These are phyloP conservation scores for Cladosporium austrohemisphaericum DNA, from an alignment of 2,329 filamentous ascomycete species.

Conservation along the genomic window DNA sequence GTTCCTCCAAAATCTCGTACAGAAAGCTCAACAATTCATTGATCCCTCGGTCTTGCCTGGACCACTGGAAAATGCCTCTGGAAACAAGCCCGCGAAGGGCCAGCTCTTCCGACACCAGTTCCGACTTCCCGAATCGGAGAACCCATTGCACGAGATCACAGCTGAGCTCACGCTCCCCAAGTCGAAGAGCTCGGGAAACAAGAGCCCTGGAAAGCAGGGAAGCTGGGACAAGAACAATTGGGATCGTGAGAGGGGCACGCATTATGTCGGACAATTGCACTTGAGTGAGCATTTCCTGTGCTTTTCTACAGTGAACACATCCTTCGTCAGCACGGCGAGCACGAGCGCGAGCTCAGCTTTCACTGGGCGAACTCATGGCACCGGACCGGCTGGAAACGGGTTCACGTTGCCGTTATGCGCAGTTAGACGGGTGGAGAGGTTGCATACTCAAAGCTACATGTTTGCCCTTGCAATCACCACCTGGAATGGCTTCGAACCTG, in stretches of 20 bases:
- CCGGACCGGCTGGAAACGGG: conserved; percentile 88
- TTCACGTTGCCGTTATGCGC: conserved; percentile 92
- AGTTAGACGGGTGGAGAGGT: conserved; percentile 83
- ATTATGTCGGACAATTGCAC: conserved; percentile 89
- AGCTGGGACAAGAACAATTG: conserved; percentile 63
- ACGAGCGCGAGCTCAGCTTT: conserved; percentile 76
- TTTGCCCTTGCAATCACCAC: conserved; percentile 94
- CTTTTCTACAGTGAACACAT: conserved; percentile 90
- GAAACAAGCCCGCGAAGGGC: conserved; percentile 85
- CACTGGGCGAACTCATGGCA: conserved; percentile 88
- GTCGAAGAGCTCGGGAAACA: conserved; percentile 50
- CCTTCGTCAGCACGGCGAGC: conserved; percentile 77
- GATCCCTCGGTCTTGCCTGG: conserved; percentile 71
- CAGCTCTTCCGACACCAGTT: conserved; percentile 95
- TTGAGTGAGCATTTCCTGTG: conserved; percentile 92
- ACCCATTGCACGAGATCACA: conserved; percentile 91
- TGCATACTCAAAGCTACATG: conserved; percentile 87
- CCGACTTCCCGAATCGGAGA: conserved; percentile 86
- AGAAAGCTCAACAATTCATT: conserved; percentile 93
- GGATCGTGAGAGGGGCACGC: conserved; percentile 55
- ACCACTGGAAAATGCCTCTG: conserved; percentile 58
- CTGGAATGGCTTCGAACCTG: conserved; percentile 45
- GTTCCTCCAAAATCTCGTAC: conserved; percentile 77
- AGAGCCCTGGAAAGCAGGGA: conserved; percentile 31
- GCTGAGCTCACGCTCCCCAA: conserved; percentile 82